Percentiles rank a stretch among this genome's conserved stretches.
Conservation (phyloP, 1,284 basidiomycete genomes). For the Phaffia rhodozyma region DNA sequence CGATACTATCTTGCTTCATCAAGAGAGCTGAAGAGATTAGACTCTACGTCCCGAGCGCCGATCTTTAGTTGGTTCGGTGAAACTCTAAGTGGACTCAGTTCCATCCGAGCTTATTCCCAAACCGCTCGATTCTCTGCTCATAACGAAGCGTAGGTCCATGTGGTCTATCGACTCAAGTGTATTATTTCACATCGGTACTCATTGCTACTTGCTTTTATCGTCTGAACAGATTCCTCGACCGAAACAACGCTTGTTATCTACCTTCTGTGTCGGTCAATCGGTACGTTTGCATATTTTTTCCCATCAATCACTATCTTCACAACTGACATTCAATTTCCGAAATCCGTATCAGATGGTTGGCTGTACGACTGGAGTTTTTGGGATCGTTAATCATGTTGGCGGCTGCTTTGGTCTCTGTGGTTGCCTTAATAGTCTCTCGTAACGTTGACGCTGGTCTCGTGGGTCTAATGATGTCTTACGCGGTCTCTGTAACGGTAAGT, state of each 20-base stretch:
- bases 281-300: conserved; percentile 33
- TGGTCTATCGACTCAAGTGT: conserved; percentile 71
- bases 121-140: conserved; percentile 54
- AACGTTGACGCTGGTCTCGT: conserved; percentile 75
- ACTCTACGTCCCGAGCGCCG: conserved; percentile 78
- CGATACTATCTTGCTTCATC: conserved; percentile 84
- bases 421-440: conserved; percentile 54
- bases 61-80: conserved; percentile 84
- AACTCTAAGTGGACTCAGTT: conserved; percentile 67
- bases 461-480: conserved; percentile 80
- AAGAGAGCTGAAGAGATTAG: conserved; percentile 81
- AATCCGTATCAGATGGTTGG: conserved; percentile 31
- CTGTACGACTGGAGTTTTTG: conserved; percentile 55
- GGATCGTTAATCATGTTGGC: conserved; percentile 71
- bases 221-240: conserved; percentile 32
- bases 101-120: conserved; percentile 50
- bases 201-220: background rate
- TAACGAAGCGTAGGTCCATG: conserved; percentile 67
- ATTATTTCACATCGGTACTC: conserved; percentile 43
- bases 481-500: conserved; percentile 63
- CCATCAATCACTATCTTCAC: background rate
- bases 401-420: conserved; percentile 53
- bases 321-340: background rate
- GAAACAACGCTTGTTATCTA: conserved; percentile 43
- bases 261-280: conserved; percentile 41